phyloP scores from a whole-genome alignment of 345 rosid species.

The Rhodamnia rubescens region DNA sequence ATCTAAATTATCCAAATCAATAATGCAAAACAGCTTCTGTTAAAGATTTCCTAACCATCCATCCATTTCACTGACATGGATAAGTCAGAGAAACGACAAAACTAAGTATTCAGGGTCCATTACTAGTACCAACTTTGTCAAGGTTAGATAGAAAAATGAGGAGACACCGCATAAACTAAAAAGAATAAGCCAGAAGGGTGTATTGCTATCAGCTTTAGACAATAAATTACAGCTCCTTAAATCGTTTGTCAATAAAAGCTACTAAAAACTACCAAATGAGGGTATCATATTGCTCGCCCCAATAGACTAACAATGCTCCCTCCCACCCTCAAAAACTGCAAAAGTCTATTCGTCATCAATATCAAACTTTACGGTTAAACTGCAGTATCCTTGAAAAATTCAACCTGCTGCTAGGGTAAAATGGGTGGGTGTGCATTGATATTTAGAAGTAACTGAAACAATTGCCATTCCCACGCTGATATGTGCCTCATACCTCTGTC shows the following conservation, averaged over 20 bases:
- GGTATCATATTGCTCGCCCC: neutral
- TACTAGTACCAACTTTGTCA: neutral
- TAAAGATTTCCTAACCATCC: neutral
- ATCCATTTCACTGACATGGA: neutral
- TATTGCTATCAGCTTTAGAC: neutral
- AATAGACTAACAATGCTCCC: neutral
- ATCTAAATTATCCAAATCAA: neutral
- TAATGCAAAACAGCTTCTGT: neutral
- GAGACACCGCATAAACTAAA: neutral
- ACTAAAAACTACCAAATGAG: neutral
- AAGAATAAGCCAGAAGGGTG: neutral
- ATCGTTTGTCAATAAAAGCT: neutral
- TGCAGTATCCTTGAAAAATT: neutral
- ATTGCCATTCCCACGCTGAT: neutral
- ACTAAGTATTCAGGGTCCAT: neutral
- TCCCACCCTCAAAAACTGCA: neutral
- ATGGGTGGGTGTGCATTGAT: neutral
- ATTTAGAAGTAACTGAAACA: neutral
- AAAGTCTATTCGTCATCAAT: neutral
- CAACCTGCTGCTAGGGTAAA: neutral
- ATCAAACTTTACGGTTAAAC: neutral
- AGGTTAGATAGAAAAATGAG: neutral
- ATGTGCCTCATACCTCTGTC: conserved; percentile 61
- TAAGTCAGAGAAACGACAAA: neutral
- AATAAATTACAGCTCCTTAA: neutral